Percentiles rank a stretch among this genome's conserved stretches.
phyloP scores from a whole-genome alignment of 805 yeast genomes.

The Sugiyamaella chiloensis region DNA sequence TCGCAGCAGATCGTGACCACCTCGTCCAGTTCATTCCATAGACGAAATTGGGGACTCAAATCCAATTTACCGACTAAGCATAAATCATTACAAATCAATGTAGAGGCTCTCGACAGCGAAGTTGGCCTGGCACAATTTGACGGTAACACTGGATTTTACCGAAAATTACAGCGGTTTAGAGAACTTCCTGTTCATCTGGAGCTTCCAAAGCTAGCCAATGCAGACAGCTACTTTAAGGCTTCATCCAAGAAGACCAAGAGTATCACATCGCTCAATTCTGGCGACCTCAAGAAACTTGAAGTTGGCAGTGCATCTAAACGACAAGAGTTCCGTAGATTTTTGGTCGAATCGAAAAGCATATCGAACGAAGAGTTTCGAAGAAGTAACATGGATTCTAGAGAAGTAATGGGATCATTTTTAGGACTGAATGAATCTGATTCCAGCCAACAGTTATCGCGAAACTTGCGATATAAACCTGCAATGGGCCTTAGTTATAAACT shows the following conservation, averaged over 20 bases:
- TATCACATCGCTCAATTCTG: conserved; percentile 9
- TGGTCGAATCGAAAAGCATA: conserved; percentile 6
- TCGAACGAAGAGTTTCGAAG: conserved; percentile 9
- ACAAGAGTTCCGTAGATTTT: conserved; percentile 13
- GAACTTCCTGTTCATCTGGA: conserved; percentile 30
- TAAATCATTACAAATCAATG: conserved; percentile 25
- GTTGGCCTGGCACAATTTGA: conserved; percentile 31
- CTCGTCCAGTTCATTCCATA: conserved; percentile 32
- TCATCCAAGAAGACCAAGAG: conserved; percentile 9
- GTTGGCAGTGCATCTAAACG: conserved; percentile 18
- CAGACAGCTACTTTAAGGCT: conserved; percentile 9
- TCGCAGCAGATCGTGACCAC: conserved; percentile 31
- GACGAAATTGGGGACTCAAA: conserved; percentile 39
- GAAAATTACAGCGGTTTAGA: conserved; percentile 30
- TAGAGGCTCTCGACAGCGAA: conserved; percentile 28
- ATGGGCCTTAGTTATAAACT: conserved; percentile 33
- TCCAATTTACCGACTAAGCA: conserved; percentile 29
- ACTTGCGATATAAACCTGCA: conserved; percentile 10
- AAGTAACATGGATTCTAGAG: conserved; percentile 9
- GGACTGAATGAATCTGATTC: conserved; percentile 7
- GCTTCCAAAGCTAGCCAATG: conserved; percentile 11
- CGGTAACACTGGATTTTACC: conserved; percentile 26
- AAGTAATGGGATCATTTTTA: conserved; percentile 9
- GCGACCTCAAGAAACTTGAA: conserved; percentile 22
- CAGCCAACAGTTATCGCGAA: neutral